phyloP scores from a whole-genome alignment of 768 basidiomycete species.

The Boletellus emodensis region DNA sequence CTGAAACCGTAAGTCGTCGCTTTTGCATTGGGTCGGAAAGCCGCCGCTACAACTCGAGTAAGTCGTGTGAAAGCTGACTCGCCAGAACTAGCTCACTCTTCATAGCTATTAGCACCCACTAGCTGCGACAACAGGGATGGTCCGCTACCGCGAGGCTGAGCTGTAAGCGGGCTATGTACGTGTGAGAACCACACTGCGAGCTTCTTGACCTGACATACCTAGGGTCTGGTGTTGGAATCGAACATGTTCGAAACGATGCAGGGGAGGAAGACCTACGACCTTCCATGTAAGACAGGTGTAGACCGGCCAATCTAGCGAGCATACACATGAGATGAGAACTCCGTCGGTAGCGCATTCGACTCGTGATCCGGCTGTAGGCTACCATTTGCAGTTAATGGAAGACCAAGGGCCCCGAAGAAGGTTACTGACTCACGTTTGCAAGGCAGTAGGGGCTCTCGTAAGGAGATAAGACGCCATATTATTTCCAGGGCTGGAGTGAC shows the following conservation, averaged over 20 bases:
- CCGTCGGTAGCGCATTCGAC: slow-evolving; percentile 20
- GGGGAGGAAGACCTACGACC: slow-evolving; percentile 17
- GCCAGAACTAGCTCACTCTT: slow-evolving; percentile 13
- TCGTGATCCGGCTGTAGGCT: slow-evolving; percentile 9
- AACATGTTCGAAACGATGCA: slow-evolving; percentile 15
- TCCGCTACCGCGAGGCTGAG: slow-evolving; percentile 17
- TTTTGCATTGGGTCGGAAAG: background rate
- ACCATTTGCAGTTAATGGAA: background rate
- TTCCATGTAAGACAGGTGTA: background rate
- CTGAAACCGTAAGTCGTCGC: slow-evolving; percentile 9
- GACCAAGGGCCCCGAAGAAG: background rate
- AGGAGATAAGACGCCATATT: slow-evolving; percentile 30
- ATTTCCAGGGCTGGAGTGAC: slow-evolving; percentile 31
- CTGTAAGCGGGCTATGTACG: slow-evolving; percentile 19
- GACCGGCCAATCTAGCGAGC: slow-evolving; percentile 3
- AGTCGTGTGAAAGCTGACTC: background rate
- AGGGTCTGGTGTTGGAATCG: slow-evolving; percentile 32
- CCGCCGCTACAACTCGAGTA: slow-evolving; percentile 2
- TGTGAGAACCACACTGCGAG: slow-evolving; percentile 5
- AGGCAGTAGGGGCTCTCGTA: slow-evolving; percentile 12
- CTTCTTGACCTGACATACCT: slow-evolving; percentile 16
- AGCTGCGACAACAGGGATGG: slow-evolving; percentile 10
- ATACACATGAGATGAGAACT: slow-evolving; percentile 20
- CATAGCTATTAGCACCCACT: background rate
- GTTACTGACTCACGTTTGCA: slow-evolving; percentile 17